Evolutionary conservation across 768 basidiomycete genomes (phyloP).

Genomic region (Tricholoma matsutake): DNA sequence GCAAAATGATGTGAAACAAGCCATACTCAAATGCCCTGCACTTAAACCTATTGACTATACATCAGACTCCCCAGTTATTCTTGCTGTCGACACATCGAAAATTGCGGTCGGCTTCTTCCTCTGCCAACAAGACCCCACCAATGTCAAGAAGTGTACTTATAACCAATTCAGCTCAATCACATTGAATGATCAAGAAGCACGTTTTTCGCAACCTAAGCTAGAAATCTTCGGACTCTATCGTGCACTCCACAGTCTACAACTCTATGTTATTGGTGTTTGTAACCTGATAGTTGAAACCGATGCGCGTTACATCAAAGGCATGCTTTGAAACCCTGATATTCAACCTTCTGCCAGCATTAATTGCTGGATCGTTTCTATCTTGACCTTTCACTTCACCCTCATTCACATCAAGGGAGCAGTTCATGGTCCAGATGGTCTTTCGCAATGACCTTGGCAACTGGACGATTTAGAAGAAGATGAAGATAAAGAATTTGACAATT

Average conservation of each 20-base stretch:
- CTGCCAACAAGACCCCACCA: too few relatives aligned
- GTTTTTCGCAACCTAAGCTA: not conserved
- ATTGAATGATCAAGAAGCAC: not conserved
- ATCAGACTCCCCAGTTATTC: too few relatives aligned
- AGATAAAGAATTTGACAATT: not conserved
- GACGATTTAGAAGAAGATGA: not conserved
- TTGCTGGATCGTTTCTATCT: not conserved
- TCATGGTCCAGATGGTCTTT: not conserved
- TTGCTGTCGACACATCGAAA: too few relatives aligned
- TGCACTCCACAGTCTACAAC: not conserved
- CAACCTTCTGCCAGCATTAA: not conserved
- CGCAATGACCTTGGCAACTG: not conserved
- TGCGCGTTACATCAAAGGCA: not conserved
- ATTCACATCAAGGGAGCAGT: too few relatives aligned
- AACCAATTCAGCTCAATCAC: not conserved
- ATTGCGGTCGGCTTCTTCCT: too few relatives aligned
- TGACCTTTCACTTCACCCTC: too few relatives aligned
- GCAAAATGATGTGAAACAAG: too few relatives aligned
- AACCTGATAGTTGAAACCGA: not conserved
- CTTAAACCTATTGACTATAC: too few relatives aligned
- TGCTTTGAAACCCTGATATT: not conserved
- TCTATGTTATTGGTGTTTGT: not conserved
- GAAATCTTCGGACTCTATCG: not conserved
- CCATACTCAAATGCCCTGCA: too few relatives aligned
- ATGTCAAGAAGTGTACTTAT: not conserved